Base-by-base conservation (phyloP, 2,329 filamentous ascomycete species). In the Claviceps pazoutovae region DNA sequence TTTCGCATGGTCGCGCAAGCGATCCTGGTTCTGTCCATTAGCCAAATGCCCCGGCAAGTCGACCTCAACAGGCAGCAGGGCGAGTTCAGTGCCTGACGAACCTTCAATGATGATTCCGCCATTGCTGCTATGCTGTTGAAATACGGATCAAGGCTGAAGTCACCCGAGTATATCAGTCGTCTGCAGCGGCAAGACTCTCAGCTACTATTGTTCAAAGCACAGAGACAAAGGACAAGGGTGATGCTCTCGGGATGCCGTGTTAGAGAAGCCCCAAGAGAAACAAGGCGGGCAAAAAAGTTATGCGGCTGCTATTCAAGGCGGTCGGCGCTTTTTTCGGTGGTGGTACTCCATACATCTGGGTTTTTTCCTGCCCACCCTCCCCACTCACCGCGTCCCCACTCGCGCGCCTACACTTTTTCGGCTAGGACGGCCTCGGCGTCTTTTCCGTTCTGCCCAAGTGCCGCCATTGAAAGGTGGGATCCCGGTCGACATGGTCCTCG, bases 1-100 rank as follows among this genome's bases (percentile, higher is more conserved):
- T 69, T 87, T 79, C 57, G 86, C 71, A 58, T 79, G 74, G 56
- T 71, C 72, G 65, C 74, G 75, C 60, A 80, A 68, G 57, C 76
- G 76, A 62, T 79, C 75, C 77, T 80, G 55, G 55, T 46, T 46
- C 34, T 49, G 48, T 13, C 37, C 34, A 42, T 60, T 48, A 59
- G 59, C 34, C 17, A 37, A 16, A 37, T 23, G 21, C 19, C 21
- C 52, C 39, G n/a, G 38, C 42, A 50, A 48, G n/a, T 17, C 34
- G 26, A 21, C 30, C 21, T 46, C 52, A 39, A 46, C 19, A 50
- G 53, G 47, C 59, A 57, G 62, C 59, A 62, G 61, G 58, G 64
- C 55, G 61, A 62, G 53, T 43, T 42, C 55, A 51, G 50, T 57
- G 53, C 52, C 47, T 57, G 58, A 72, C 71, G 59, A 65, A 74